Conservation (phyloP, 2,329 filamentous ascomycete genomes). For the Diaporthe sp. region DNA sequence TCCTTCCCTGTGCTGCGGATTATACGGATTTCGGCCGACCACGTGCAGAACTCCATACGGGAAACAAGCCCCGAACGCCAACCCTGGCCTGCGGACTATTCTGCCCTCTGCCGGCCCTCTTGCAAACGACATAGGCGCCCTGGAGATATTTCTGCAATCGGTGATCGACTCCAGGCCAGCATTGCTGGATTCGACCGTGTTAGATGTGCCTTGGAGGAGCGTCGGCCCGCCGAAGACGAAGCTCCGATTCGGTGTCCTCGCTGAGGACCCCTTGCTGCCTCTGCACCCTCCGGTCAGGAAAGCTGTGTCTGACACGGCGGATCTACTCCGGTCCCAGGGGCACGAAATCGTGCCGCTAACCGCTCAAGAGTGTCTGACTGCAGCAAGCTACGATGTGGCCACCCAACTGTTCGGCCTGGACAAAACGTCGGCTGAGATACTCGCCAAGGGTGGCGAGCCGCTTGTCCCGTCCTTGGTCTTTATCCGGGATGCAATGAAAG, state of each 20-base stretch:
- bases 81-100: conserved; percentile 33
- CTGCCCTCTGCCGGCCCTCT: conserved; percentile 33
- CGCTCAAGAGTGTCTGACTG: conserved; percentile 24
- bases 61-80: conserved; percentile 26
- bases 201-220: conserved; percentile 34
- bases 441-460: conserved; percentile 30
- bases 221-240: neutral
- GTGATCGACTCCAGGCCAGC: conserved; percentile 35
- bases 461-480: conserved; percentile 27
- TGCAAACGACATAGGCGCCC: conserved; percentile 31
- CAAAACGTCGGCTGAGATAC: conserved; percentile 21
- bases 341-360: conserved; percentile 28
- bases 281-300: conserved; percentile 33
- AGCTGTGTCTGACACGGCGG: neutral
- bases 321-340: conserved; percentile 14
- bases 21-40: conserved; percentile 36
- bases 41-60: conserved; percentile 33
- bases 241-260: conserved; percentile 34
- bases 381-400: conserved; percentile 25
- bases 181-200: conserved; percentile 25
- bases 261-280: conserved; percentile 35
- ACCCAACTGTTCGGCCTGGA: conserved; percentile 33
- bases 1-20: conserved; percentile 36
- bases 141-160: conserved; percentile 32
- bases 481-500: conserved; percentile 4